A percentile compares a stretch with the other conserved stretches of the same genome.
These are phyloP conservation scores for Fusarium siculi DNA, from an alignment of 2,329 filamentous ascomycete genomes.

Conservation along the genomic window DNA sequence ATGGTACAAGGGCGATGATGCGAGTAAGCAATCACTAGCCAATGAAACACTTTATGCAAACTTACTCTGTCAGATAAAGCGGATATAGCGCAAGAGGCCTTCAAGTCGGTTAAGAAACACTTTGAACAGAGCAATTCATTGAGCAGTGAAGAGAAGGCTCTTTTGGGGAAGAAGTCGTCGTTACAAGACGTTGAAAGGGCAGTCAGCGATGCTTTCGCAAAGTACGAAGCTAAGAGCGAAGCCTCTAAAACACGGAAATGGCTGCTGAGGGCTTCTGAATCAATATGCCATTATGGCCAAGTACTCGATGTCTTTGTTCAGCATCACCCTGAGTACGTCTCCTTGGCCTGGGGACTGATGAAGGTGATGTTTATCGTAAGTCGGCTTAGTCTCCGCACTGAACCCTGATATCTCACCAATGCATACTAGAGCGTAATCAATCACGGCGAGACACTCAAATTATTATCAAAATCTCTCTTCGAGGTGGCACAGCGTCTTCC, in stretches of 20 bases:
- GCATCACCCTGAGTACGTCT: slow-evolving; percentile 19
- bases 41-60: not conserved
- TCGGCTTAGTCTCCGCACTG: rapidly evolving
- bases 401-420: not conserved
- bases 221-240: not conserved
- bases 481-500: slow-evolving; percentile 5
- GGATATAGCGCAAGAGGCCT: not conserved
- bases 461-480: not conserved
- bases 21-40: not conserved
- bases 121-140: not conserved
- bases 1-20: not conserved
- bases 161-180: not conserved
- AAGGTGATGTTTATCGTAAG: slow-evolving; percentile 16
- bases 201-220: not conserved
- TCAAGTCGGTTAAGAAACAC: not conserved
- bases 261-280: not conserved
- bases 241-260: not conserved
- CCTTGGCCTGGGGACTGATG: slow-evolving; percentile 15
- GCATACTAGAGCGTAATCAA: not conserved
- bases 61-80: not conserved
- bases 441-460: not conserved
- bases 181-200: not conserved
- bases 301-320: slow-evolving; percentile 19
- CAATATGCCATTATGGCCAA: slow-evolving; percentile 4
- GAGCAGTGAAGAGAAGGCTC: not conserved